Evolutionary conservation across 225 moss, liverwort and hornwort genomes (phyloP).

Genomic region (Bryoerythrophyllum caledonicum): DNA sequence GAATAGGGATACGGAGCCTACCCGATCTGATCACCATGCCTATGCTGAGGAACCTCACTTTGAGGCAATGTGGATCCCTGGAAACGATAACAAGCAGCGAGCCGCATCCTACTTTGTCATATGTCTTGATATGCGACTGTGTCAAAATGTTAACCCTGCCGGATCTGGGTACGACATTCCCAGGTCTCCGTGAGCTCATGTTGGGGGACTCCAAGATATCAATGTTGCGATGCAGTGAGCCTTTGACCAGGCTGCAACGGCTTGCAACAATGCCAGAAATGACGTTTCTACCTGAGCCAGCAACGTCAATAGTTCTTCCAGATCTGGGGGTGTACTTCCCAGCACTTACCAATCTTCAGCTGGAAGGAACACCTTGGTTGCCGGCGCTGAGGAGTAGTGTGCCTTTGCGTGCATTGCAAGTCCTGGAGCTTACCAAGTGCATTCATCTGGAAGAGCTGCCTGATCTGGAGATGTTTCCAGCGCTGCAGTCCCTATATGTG

Average conservation of each 20-base stretch:
- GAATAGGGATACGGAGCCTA: background rate
- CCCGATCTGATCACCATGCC: background rate
- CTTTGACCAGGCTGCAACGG: background rate
- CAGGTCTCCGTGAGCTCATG: background rate
- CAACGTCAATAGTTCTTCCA: background rate
- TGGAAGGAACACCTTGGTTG: background rate
- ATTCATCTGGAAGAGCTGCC: background rate
- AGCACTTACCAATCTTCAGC: background rate
- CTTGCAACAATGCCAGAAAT: background rate
- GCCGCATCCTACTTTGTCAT: background rate
- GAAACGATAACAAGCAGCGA: background rate
- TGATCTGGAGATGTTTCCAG: background rate
- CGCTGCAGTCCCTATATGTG: background rate
- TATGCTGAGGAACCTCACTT: background rate
- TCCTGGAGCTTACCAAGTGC: background rate
- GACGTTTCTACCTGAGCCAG: too few species aligned
- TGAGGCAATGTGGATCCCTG: background rate
- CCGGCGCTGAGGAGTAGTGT: background rate
- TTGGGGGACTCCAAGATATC: background rate
- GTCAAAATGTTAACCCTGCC: background rate
- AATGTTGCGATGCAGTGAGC: background rate
- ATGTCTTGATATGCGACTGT: background rate
- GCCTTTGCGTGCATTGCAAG: background rate
- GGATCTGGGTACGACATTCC: background rate
- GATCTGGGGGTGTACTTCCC: background rate